Percentiles rank a stretch among this genome's conserved stretches.
phyloP scores from a whole-genome alignment of 2,329 filamentous ascomycete genomes.

The Pseudogymnoascus sp. region DNA sequence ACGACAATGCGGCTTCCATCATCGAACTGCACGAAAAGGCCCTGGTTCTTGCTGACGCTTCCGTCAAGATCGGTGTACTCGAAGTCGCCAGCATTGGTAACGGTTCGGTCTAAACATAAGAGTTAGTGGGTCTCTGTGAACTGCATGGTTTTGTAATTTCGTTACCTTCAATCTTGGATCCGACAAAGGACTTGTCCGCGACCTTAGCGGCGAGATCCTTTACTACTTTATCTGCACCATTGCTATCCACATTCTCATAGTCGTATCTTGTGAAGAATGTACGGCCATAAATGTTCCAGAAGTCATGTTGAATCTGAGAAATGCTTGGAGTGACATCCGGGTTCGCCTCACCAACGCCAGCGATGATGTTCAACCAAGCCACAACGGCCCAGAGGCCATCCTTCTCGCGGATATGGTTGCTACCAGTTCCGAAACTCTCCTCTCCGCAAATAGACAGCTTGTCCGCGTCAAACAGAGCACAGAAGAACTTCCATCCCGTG shows the following conservation, averaged over 20 bases:
- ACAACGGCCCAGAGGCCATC: slow-evolving; percentile 96
- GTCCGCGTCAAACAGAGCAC: slow-evolving; percentile 84
- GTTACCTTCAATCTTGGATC: slow-evolving; percentile 67
- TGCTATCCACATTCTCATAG: slow-evolving; percentile 90
- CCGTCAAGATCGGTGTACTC: slow-evolving; percentile 98
- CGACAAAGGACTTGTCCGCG: slow-evolving; percentile 65
- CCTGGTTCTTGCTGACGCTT: slow-evolving; percentile 91
- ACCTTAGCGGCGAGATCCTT: slow-evolving; percentile 73
- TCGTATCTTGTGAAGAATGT: slow-evolving; percentile 99
- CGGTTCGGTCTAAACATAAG: slow-evolving; percentile 56
- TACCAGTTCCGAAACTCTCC: slow-evolving; percentile 95
- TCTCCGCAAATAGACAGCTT: slow-evolving; percentile 98
- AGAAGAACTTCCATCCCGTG: slow-evolving; percentile 99
- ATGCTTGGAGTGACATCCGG: slow-evolving; percentile 80
- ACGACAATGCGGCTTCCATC: slow-evolving; percentile 94
- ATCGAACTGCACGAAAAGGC: slow-evolving; percentile 88
- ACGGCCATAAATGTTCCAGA: slow-evolving; percentile 92
- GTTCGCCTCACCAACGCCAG: slow-evolving; percentile 78
- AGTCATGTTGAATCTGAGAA: slow-evolving; percentile 90
- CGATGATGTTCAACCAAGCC: slow-evolving; percentile 98
- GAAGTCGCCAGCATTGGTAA: slow-evolving; percentile 88
- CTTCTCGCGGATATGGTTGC: slow-evolving; percentile 98
- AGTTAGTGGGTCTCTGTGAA: slow-evolving; percentile 12
- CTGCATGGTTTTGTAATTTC: slow-evolving; percentile 14
- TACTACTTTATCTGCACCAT: slow-evolving; percentile 85